These are phyloP conservation scores for Apiospora marii DNA, from an alignment of 2,329 filamentous ascomycete genomes.

Conservation along the genomic window DNA sequence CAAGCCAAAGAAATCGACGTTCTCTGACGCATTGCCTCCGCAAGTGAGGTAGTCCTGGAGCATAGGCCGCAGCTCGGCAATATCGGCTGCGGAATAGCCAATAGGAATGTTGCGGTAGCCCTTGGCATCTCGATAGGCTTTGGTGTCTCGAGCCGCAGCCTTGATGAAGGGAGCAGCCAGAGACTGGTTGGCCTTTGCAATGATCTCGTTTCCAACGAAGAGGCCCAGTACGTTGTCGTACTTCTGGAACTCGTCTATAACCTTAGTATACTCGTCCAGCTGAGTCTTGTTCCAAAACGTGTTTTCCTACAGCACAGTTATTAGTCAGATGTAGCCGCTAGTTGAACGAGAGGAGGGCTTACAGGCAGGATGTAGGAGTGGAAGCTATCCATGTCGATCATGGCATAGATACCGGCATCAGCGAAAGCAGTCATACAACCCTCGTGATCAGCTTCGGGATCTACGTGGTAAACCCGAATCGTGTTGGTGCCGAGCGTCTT, in stretches of 20 bases:
- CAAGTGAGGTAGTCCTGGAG: conserved; percentile 69
- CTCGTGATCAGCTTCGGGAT: conserved; percentile 68
- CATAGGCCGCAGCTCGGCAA: conserved; percentile 67
- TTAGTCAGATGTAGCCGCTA: background rate
- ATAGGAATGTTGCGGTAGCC: conserved; percentile 74
- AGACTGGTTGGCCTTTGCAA: conserved; percentile 66
- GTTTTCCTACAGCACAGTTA: conserved; percentile 50
- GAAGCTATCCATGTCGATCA: conserved; percentile 70
- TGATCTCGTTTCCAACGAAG: conserved; percentile 80
- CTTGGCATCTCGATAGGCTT: conserved; percentile 78
- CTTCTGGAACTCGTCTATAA: conserved; percentile 68
- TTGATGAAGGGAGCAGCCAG: conserved; percentile 70
- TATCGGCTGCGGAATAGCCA: conserved; percentile 81
- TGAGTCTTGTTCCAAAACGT: conserved; percentile 78
- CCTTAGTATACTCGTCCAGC: conserved; percentile 66
- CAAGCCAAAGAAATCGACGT: conserved; percentile 67
- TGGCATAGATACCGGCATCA: conserved; percentile 69
- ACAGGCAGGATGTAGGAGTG: conserved; percentile 69
- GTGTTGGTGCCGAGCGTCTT: conserved; percentile 69
- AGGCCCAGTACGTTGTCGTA: conserved; percentile 71
- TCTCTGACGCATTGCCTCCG: conserved; percentile 61
- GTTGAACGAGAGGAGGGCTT: conserved; percentile 35
- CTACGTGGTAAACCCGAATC: conserved; percentile 70
- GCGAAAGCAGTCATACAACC: conserved; percentile 70
- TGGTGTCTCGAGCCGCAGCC: conserved; percentile 78